phyloP scores from a whole-genome alignment of 306 rosid species.

The Quillaja saponaria region DNA sequence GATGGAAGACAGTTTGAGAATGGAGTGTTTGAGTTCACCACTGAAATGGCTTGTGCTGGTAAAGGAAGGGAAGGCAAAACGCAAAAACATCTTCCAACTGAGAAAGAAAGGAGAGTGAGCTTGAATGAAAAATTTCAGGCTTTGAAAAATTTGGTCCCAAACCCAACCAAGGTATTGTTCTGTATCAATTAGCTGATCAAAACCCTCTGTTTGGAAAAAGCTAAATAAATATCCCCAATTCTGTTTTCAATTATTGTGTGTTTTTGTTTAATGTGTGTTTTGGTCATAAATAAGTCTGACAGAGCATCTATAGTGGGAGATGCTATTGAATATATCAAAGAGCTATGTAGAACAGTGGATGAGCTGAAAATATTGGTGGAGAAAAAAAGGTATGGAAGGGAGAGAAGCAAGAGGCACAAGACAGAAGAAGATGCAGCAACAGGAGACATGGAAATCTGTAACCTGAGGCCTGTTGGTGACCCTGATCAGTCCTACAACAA shows the following conservation, averaged over 20 bases:
- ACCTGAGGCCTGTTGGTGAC: slow-evolving; percentile 65
- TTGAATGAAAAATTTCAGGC: slow-evolving; percentile 55
- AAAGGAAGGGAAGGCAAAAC: slow-evolving; percentile 62
- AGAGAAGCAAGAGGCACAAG: slow-evolving; percentile 65
- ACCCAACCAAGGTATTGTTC: slow-evolving; percentile 70
- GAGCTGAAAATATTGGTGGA: slow-evolving; percentile 76
- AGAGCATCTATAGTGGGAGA: slow-evolving; percentile 91
- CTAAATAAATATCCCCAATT: too few relatives aligned
- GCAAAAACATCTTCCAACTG: slow-evolving; percentile 62
- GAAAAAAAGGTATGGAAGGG: slow-evolving; percentile 72
- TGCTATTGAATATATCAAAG: slow-evolving; percentile 71
- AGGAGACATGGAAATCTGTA: slow-evolving; percentile 54
- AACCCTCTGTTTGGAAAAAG: too few relatives aligned
- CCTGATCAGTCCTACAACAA: slow-evolving; percentile 50
- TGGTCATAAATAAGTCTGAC: slow-evolving; percentile 61
- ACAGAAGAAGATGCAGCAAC: slow-evolving; percentile 44
- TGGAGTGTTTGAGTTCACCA: slow-evolving; percentile 75
- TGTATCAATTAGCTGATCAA: too few relatives aligned
- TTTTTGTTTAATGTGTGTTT: too few relatives aligned
- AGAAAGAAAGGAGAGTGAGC: slow-evolving; percentile 74
- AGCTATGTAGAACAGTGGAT: slow-evolving; percentile 67
- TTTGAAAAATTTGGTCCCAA: slow-evolving; percentile 65
- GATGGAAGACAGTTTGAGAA: slow-evolving; percentile 59
- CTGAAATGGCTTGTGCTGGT: slow-evolving; percentile 48
- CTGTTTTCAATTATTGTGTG: too few relatives aligned